Conservation (phyloP, 192 early-diverging fungal species). For the Chytriomyces sp. region DNA sequence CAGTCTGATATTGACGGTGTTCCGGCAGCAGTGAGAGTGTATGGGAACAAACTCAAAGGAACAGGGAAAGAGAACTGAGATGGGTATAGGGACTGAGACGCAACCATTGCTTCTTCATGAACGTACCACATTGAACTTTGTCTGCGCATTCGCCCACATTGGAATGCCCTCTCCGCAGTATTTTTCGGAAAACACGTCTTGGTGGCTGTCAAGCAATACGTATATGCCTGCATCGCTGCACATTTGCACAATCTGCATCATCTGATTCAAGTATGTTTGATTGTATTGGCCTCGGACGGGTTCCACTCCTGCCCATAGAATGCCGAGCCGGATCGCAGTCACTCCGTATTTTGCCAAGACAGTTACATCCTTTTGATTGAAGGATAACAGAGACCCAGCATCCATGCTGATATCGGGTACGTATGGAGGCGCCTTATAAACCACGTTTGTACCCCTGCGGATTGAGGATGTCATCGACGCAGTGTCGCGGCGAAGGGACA, state of each 20-base stretch:
- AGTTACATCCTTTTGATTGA: slow-evolving; percentile 19
- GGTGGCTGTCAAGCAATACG: slow-evolving; percentile 67
- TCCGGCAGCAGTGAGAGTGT: background rate
- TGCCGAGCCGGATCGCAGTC: slow-evolving; percentile 16
- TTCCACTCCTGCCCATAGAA: slow-evolving; percentile 66
- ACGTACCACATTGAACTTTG: background rate
- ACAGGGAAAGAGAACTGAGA: slow-evolving; percentile 33
- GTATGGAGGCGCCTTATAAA: slow-evolving; percentile 14
- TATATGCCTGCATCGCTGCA: slow-evolving; percentile 60
- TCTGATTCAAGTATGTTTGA: slow-evolving; percentile 56
- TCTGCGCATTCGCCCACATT: background rate
- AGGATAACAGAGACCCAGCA: slow-evolving; percentile 2
- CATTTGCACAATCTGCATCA: slow-evolving; percentile 50
- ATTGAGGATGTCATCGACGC: background rate
- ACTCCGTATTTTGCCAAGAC: slow-evolving; percentile 1
- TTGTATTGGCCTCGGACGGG: slow-evolving; percentile 61
- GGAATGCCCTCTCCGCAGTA: slow-evolving; percentile 60
- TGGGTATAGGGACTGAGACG: background rate
- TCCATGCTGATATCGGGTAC: slow-evolving; percentile 1
- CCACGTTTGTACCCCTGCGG: slow-evolving; percentile 17
- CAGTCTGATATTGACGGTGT: slow-evolving; percentile 29
- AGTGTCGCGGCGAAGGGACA: background rate
- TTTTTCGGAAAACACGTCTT: slow-evolving; percentile 55
- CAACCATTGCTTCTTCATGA: background rate
- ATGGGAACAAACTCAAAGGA: slow-evolving; percentile 16